Evolutionary conservation across 371 early-diverging fungal species (phyloP).

Genomic region (Syncephalastrum racemosum): DNA sequence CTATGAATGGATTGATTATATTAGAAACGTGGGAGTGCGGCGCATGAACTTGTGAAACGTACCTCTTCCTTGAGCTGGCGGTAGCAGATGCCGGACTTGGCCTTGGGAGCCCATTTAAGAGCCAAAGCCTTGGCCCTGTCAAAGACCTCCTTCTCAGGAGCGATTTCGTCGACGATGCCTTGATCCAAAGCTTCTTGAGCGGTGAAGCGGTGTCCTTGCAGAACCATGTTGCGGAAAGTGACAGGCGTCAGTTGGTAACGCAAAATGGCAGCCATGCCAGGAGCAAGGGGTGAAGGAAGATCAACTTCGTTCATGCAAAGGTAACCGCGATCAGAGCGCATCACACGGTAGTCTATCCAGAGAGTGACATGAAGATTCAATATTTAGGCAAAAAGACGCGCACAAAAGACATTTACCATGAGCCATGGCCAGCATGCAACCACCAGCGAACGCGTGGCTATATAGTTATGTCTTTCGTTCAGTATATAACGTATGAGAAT

Average conservation of each 20-base stretch:
- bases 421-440: slow-evolving; percentile 76
- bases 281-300: slow-evolving; percentile 64
- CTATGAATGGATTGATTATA: not conserved
- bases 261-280: slow-evolving; percentile 76
- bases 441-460: slow-evolving; percentile 86
- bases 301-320: slow-evolving; percentile 85
- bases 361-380: too few relatives aligned
- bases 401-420: slow-evolving; percentile 49
- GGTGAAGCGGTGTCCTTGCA: slow-evolving; percentile 67
- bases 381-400: too few relatives aligned
- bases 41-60: slow-evolving; percentile 5
- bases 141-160: slow-evolving; percentile 46
- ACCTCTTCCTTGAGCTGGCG: slow-evolving; percentile 51
- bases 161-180: slow-evolving; percentile 63
- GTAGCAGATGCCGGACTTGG: slow-evolving; percentile 46
- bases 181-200: slow-evolving; percentile 63
- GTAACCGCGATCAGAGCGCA: slow-evolving; percentile 79
- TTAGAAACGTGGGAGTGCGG: not conserved
- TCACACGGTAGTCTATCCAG: slow-evolving; percentile 80
- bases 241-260: slow-evolving; percentile 59
- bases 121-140: slow-evolving; percentile 60
- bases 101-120: slow-evolving; percentile 55
- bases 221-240: slow-evolving; percentile 62
- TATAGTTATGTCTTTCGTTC: too few relatives aligned
- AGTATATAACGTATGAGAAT: not conserved